Evolutionary conservation across 2,329 filamentous ascomycete species (phyloP).

Genomic region (Verticillium tricorpus): DNA sequence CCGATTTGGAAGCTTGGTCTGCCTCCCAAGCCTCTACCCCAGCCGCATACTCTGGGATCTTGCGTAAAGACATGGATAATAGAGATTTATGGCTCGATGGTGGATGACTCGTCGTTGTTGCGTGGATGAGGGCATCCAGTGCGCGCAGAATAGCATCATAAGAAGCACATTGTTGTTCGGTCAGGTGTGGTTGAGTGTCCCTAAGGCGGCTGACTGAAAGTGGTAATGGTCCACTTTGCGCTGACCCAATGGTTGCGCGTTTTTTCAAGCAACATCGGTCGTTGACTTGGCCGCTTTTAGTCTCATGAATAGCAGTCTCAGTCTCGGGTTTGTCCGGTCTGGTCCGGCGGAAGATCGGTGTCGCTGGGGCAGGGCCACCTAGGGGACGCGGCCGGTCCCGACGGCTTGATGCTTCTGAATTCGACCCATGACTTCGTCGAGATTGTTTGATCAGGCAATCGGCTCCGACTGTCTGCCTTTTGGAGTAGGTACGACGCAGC

Average conservation of each 20-base stretch:
- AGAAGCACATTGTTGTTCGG: slow-evolving; percentile 20
- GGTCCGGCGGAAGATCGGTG: neutral
- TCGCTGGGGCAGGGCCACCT: neutral
- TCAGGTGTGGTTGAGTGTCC: slow-evolving; percentile 9
- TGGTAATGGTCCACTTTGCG: neutral
- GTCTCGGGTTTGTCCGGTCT: neutral
- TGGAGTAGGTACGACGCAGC: slow-evolving; percentile 11
- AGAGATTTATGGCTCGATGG: slow-evolving; percentile 28
- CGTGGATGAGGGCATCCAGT: slow-evolving; percentile 22
- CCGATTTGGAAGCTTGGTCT: slow-evolving; percentile 30
- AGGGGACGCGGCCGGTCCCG: neutral
- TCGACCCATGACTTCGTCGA: neutral
- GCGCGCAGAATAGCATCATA: slow-evolving; percentile 29
- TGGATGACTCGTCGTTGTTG: slow-evolving; percentile 12
- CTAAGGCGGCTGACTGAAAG: neutral
- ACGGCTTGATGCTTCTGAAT: neutral
- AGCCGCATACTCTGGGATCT: slow-evolving; percentile 41
- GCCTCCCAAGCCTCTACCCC: slow-evolving; percentile 38
- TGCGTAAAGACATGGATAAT: slow-evolving; percentile 43
- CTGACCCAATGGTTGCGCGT: neutral
- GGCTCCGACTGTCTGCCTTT: neutral
- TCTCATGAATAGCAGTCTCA: too few relatives aligned
- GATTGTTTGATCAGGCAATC: neutral
- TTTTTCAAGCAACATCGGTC: neutral
- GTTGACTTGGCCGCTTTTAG: neutral